Evolutionary conservation across 129 eudicot species (phyloP), one percentile per base, ranked within the genome.

Genomic region (Pittosporum tobira): DNA sequence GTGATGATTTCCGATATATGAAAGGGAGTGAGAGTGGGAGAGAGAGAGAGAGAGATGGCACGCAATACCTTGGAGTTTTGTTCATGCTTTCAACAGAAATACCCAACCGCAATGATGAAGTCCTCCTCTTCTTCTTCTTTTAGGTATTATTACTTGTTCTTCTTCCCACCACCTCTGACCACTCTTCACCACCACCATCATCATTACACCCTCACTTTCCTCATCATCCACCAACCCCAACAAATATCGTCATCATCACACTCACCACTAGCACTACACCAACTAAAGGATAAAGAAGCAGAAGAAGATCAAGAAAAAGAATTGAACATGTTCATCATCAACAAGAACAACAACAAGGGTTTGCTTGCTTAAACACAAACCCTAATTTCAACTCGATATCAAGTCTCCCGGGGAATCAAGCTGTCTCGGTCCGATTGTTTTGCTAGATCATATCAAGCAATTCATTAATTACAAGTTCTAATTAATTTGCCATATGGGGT

Each of bases 341-440:
- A 36, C 48, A 31, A 4, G 63, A 54, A 13, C n/a, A 37, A 25
- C 5, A 38, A 18, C 18, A 3, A 40, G 63, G 45, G 63, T 59
- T 42, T 42, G 47, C 47, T 57, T 20, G 62, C 62, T 57, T 14
- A 7, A 16, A 10, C 6, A 29, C 37, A 54, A 29, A 54, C 31
- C 59, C 25, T 54, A 54, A 28, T 27, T 36, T 16, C 18, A 34
- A 34, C 10, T 8, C 10, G 11, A 34, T 34, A 34, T 54, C 12
- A n/a, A 2, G 37, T 54, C 42, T 23, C 47, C 64, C 27, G 80
- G 80, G 80, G 80, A 75, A 75, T 75, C 67, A 75, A 75, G 80
- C 80, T 54, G 59, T 58, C 57, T 45, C 71, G 80, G 80, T 75
- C 80, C 80, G 80, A 75, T 64, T 52, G 47, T 58, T 69, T 69